These are phyloP conservation scores for Geotrichum aggregatum DNA, from an alignment of 1,139 yeast genomes.

Conservation along the genomic window DNA sequence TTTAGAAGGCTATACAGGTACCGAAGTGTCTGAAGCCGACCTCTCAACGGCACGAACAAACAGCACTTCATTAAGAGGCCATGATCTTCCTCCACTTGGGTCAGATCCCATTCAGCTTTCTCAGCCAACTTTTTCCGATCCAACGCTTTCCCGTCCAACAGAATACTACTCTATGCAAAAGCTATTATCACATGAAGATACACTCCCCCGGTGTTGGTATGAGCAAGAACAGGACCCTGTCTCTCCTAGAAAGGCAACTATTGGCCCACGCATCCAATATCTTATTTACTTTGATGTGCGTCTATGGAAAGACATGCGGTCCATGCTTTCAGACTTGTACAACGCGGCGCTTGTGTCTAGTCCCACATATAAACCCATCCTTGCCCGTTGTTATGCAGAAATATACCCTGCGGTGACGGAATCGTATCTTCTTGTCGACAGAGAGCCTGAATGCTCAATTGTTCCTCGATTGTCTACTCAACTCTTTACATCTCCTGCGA, in stretches of 20 bases:
- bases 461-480: constrained; percentile 78
- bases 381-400: constrained; percentile 78
- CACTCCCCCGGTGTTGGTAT: constrained; percentile 43
- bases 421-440: constrained; percentile 61
- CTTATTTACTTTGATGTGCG: constrained; percentile 65
- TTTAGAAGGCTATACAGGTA: too few species aligned
- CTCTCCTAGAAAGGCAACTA: neutral
- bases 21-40: neutral
- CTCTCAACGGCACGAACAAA: neutral
- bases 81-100: too few species aligned
- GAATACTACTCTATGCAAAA: too few species aligned
- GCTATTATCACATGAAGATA: too few species aligned
- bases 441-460: constrained; percentile 79
- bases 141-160: neutral
- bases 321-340: constrained; percentile 60
- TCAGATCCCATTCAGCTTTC: too few species aligned
- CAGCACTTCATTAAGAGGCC: constrained; percentile 31
- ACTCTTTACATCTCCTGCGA: constrained; percentile 76
- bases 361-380: constrained; percentile 51
- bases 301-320: constrained; percentile 64
- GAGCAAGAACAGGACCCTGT: constrained; percentile 4
- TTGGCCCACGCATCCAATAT: constrained; percentile 62
- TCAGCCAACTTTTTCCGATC: neutral
- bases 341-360: constrained; percentile 67
- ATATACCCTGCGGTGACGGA: constrained; percentile 74